These are phyloP conservation scores for Cymbopogon flexuosus DNA, from an alignment of 202 grass and related monocot species.

Conservation along the genomic window DNA sequence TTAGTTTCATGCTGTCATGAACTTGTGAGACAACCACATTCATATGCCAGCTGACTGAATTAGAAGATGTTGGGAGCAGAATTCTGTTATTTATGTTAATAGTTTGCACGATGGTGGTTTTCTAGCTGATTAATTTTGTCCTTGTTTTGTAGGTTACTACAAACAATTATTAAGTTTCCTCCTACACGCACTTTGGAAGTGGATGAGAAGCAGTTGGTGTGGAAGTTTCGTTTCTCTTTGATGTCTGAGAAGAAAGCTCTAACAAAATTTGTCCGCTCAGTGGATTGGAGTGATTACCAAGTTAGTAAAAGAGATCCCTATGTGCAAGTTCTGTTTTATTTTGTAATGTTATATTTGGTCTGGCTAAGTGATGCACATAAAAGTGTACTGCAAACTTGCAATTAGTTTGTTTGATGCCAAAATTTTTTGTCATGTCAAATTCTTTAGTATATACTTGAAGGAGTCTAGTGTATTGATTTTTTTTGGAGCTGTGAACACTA, in stretches of 20 bases:
- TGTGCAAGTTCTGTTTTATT: constrained; percentile 3
- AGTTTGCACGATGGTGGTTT: constrained; percentile 1
- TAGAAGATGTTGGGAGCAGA: neutral
- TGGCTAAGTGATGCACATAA: neutral
- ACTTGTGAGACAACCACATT: constrained; percentile 10
- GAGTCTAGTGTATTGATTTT: neutral
- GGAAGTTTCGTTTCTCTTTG: constrained; percentile 99
- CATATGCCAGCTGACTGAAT: constrained; percentile 13
- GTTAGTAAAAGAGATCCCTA: constrained; percentile 35
- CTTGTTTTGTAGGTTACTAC: constrained; percentile 52
- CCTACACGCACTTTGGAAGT: constrained; percentile 66
- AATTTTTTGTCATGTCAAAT: neutral
- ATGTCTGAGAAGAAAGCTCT: constrained; percentile 99
- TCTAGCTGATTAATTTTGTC: constrained; percentile 14
- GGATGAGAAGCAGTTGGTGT: constrained; percentile 89
- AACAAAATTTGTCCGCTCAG: constrained; percentile 78
- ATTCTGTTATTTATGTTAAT: neutral
- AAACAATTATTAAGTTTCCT: constrained; percentile 86
- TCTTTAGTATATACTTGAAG: neutral
- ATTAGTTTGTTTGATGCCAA: constrained; percentile 7
- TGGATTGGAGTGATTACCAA: constrained; percentile 98
- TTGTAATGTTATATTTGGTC: constrained; percentile 1
- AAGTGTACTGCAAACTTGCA: neutral
- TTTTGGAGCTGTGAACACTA: neutral
- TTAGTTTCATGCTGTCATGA: neutral